Evolutionary conservation across 2,329 filamentous ascomycete species (phyloP).

Genomic region (Pezicula radicicola): DNA sequence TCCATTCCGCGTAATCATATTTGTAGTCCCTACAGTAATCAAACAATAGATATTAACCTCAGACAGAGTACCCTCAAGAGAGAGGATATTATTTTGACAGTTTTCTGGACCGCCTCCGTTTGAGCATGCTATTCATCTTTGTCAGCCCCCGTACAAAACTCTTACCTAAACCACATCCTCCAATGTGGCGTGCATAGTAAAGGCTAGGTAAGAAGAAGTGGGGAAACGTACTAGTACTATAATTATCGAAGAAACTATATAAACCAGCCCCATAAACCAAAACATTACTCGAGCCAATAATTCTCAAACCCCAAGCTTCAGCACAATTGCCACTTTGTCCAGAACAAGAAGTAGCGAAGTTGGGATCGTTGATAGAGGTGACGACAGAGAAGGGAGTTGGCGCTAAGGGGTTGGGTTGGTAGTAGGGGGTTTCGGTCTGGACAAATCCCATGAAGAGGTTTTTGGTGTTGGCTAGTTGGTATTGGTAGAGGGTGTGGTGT

Average conservation of each 20-base stretch:
- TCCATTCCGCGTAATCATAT: conserved; percentile 17
- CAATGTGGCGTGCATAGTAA: too few relatives aligned
- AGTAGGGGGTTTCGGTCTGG: conserved; percentile 45
- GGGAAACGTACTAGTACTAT: conserved; percentile 30
- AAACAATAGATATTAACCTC: conserved; percentile 18
- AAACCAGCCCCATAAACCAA: conserved; percentile 50
- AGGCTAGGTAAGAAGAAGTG: background rate
- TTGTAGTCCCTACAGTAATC: conserved; percentile 16
- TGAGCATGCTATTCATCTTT: conserved; percentile 10
- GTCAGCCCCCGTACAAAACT: background rate
- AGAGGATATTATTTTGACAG: conserved; percentile 19
- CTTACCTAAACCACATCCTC: background rate
- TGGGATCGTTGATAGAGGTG: conserved; percentile 42
- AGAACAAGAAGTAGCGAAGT: conserved; percentile 42
- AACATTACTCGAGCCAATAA: conserved; percentile 48
- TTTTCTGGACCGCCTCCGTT: conserved; percentile 10
- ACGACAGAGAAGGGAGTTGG: conserved; percentile 55
- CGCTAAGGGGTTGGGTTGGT: conserved; percentile 62
- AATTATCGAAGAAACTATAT: conserved; percentile 60
- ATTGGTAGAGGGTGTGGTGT: conserved; percentile 50
- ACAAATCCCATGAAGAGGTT: conserved; percentile 22
- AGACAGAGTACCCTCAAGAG: conserved; percentile 12
- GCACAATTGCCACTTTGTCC: conserved; percentile 39
- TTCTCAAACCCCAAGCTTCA: conserved; percentile 63
- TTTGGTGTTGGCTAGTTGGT: conserved; percentile 39